These are phyloP conservation scores for Blepharisma stoltei DNA, from an alignment of 73 alveolate genomes.

Conservation along the genomic window DNA sequence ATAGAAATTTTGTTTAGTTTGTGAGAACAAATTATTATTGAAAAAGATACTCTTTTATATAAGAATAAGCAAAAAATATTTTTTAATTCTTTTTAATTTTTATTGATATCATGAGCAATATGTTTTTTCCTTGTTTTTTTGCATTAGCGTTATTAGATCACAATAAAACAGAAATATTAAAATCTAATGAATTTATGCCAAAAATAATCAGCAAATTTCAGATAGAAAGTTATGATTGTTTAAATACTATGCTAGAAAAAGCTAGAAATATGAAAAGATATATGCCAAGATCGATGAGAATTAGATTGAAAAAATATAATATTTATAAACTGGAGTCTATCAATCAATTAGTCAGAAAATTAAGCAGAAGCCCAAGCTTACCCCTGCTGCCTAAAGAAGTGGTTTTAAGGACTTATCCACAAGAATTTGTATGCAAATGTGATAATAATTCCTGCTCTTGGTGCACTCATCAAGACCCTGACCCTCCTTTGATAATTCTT, in stretches of 20 bases:
- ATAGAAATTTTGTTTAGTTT: background rate
- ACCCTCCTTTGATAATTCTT: background rate
- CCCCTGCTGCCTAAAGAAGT: slow-evolving; percentile 2
- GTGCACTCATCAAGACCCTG: background rate
- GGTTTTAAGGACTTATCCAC: background rate
- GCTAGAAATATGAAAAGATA: background rate
- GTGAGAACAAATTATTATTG: background rate
- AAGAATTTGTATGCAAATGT: background rate
- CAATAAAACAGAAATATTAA: background rate
- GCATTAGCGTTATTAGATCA: slow-evolving; percentile 7
- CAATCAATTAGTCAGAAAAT: background rate
- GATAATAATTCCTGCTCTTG: too few species aligned
- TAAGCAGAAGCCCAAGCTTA: background rate
- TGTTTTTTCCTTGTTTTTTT: background rate
- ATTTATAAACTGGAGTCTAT: background rate
- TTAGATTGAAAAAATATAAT: background rate
- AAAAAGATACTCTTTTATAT: too few species aligned
- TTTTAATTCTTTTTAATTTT: too few species aligned
- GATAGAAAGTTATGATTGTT: background rate
- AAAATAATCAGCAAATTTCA: background rate
- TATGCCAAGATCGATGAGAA: background rate
- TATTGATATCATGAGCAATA: too few species aligned
- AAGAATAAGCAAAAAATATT: too few species aligned
- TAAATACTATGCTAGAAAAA: background rate
- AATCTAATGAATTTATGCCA: background rate